phyloP scores from a whole-genome alignment of 352 stramenopile genomes.

The Thalassiosira pacifica region DNA sequence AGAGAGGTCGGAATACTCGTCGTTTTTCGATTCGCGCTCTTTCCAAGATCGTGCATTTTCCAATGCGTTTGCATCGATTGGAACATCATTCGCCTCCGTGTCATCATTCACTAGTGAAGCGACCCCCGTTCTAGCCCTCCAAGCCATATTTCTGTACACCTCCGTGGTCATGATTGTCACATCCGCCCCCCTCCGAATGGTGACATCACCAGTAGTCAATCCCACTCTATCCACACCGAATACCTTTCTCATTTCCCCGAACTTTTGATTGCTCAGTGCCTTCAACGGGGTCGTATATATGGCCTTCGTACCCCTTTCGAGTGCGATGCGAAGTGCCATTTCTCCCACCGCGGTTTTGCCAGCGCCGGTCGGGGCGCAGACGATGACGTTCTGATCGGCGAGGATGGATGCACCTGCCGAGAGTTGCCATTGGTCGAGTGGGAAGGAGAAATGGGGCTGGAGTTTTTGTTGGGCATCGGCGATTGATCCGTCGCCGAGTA shows the following conservation, averaged over 20 bases:
- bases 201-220: constrained; percentile 88
- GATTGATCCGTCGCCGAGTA: constrained; percentile 9
- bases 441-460: constrained; percentile 75
- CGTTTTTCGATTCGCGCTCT: constrained; percentile 7
- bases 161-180: constrained; percentile 90
- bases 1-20: constrained; percentile 53
- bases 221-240: constrained; percentile 86
- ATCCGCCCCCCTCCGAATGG: constrained; percentile 85
- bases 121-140: constrained; percentile 53
- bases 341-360: constrained; percentile 89
- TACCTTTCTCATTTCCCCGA: constrained; percentile 84
- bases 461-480: constrained; percentile 46
- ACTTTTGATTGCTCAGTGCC: constrained; percentile 91
- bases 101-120: constrained; percentile 86
- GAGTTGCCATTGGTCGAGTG: constrained; percentile 81
- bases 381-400: constrained; percentile 79
- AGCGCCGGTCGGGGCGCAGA: constrained; percentile 80
- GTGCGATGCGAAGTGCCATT: constrained; percentile 84
- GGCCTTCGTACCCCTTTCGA: constrained; percentile 73
- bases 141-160: constrained; percentile 90
- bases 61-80: constrained; percentile 1
- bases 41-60: constrained; percentile 28
- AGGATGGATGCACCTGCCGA: constrained; percentile 71
- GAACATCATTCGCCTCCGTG: constrained; percentile 90
- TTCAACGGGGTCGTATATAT: constrained; percentile 91